Evolutionary conservation across 108 stramenopile genomes (phyloP).

Genomic region (Seminavis robusta): DNA sequence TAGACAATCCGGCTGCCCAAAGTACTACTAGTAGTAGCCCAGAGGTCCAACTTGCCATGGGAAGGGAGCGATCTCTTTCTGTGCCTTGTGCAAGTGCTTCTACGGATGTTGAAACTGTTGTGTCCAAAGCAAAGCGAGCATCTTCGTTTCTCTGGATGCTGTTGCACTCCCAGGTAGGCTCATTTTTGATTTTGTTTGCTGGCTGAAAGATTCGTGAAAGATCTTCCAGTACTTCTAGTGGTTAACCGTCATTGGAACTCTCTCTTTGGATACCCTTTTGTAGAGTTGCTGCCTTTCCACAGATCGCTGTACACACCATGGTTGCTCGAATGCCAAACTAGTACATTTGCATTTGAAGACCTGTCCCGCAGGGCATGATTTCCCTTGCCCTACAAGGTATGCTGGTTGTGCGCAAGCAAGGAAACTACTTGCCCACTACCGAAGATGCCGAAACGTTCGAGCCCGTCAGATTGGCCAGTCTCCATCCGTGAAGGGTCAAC

Average conservation of each 20-base stretch:
- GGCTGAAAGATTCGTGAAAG: neutral
- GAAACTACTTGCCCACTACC: slow-evolving; percentile 77
- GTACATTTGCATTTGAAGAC: slow-evolving; percentile 69
- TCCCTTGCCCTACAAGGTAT: slow-evolving; percentile 50
- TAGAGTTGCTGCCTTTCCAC: slow-evolving; percentile 7
- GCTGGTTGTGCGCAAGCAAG: slow-evolving; percentile 78
- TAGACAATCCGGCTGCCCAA: too few species aligned
- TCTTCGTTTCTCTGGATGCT: slow-evolving; percentile 78
- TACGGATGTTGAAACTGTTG: slow-evolving; percentile 17
- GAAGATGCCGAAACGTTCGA: slow-evolving; percentile 62
- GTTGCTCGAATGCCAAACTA: slow-evolving; percentile 70
- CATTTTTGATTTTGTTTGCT: neutral
- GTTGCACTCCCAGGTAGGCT: slow-evolving; percentile 85
- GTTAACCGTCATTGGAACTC: neutral
- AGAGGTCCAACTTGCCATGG: too few species aligned
- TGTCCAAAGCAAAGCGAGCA: slow-evolving; percentile 74
- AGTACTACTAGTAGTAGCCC: too few species aligned
- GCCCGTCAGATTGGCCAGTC: slow-evolving; percentile 38
- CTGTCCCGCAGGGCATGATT: slow-evolving; percentile 34
- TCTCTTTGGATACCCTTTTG: neutral
- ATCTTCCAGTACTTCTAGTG: slow-evolving; percentile 1
- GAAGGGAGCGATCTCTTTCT: too few species aligned
- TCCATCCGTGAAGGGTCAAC: slow-evolving; percentile 12
- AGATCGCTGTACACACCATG: slow-evolving; percentile 56
- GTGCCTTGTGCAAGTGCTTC: too few species aligned